phyloP scores from a whole-genome alignment of 768 basidiomycete species.

The Brasilioporus rufonigricans region DNA sequence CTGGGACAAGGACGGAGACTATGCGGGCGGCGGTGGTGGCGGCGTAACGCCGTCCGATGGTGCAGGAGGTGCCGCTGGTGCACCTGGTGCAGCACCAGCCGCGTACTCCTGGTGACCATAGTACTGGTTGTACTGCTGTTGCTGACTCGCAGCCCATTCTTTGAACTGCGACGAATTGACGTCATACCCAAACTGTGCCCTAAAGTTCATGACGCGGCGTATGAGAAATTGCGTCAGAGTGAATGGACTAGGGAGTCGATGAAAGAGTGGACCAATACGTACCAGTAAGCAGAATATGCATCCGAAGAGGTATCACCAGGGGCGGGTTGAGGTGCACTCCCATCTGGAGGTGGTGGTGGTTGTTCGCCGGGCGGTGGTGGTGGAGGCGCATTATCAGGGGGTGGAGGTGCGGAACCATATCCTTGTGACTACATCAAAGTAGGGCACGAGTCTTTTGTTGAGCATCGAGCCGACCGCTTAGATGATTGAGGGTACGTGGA shows the following conservation, averaged over 20 bases:
- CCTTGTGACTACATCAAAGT: slow-evolving; percentile 23
- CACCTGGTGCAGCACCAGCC: slow-evolving; percentile 7
- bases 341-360: too few relatives aligned
- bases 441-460: too few relatives aligned
- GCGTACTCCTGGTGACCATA: slow-evolving; percentile 59
- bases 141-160: too few relatives aligned
- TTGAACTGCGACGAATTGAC: too few relatives aligned
- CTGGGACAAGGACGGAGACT: too few relatives aligned
- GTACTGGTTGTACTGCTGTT: too few relatives aligned
- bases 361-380: too few relatives aligned
- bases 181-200: slow-evolving; percentile 88
- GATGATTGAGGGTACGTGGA: neutral
- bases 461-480: neutral
- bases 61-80: slow-evolving; percentile 27
- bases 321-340: too few relatives aligned
- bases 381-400: slow-evolving; percentile 37
- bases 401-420: slow-evolving; percentile 37
- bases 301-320: slow-evolving; percentile 50
- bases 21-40: too few relatives aligned
- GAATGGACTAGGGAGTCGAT: neutral
- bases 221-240: neutral
- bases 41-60: slow-evolving; percentile 17
- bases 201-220: slow-evolving; percentile 30
- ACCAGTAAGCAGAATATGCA: too few relatives aligned
- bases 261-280: too few relatives aligned